These are phyloP conservation scores for Zelonia costaricensis DNA, from an alignment of 208 protist species.

Conservation along the genomic window DNA sequence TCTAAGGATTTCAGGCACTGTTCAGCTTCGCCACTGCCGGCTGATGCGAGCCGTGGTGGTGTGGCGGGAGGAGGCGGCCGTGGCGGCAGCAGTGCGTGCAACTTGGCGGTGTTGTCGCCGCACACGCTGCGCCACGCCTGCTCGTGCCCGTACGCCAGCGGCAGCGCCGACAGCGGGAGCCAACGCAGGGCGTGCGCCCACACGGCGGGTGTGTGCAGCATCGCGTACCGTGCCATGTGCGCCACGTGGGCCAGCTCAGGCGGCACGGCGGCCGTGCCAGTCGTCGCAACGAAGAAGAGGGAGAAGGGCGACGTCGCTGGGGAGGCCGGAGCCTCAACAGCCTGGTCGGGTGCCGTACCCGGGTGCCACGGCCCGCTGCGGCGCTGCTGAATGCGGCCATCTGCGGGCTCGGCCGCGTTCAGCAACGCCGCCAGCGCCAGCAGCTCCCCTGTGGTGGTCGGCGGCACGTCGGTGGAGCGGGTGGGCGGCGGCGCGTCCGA, in stretches of 20 bases:
- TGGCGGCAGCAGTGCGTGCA: slow-evolving; percentile 12
- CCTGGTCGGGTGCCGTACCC: too few species aligned
- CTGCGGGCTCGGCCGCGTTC: neutral
- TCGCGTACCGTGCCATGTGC: slow-evolving; percentile 60
- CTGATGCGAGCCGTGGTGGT: neutral
- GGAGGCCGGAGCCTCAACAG: neutral
- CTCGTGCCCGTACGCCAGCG: slow-evolving; percentile 45
- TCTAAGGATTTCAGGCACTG: too few species aligned
- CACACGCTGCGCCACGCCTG: slow-evolving; percentile 25
- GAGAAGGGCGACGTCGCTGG: neutral
- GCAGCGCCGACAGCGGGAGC: slow-evolving; percentile 45
- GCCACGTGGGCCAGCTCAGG: slow-evolving; percentile 42
- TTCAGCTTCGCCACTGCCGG: neutral
- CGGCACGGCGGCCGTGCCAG: slow-evolving; percentile 20
- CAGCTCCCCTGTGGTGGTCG: slow-evolving; percentile 1
- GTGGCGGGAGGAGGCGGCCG: neutral
- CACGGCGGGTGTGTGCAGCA: slow-evolving; percentile 33
- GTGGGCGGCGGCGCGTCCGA: neutral
- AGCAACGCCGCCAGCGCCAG: neutral
- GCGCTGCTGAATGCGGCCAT: too few species aligned
- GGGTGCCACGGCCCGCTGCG: too few species aligned
- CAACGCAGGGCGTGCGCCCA: slow-evolving; percentile 56
- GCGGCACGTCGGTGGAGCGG: neutral
- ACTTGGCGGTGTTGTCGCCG: slow-evolving; percentile 16
- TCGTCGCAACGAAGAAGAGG: neutral